Evolutionary conservation across 2,329 filamentous ascomycete species (phyloP).

Genomic region (Lasiodiplodia gonubiensis): DNA sequence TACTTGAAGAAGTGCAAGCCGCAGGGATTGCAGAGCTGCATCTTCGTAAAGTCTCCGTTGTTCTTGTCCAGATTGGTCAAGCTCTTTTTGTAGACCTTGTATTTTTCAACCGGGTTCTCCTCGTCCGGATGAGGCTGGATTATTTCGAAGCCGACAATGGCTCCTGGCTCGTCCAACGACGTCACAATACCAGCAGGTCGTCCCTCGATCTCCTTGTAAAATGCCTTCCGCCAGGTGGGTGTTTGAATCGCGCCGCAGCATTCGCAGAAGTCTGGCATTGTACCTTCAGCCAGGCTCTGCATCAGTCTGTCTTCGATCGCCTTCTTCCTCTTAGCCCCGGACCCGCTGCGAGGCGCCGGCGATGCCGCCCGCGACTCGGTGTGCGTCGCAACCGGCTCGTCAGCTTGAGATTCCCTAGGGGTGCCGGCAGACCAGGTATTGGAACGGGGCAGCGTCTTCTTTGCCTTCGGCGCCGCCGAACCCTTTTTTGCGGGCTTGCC

Average conservation of each 20-base stretch:
- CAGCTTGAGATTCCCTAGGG: conserved; percentile 39
- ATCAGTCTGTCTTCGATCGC: conserved; percentile 63
- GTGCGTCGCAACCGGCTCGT: conserved; percentile 24
- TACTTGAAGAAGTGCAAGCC: conserved; percentile 94
- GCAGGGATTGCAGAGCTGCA: conserved; percentile 91
- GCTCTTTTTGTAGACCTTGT: conserved; percentile 80
- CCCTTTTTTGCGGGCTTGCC: conserved; percentile 25
- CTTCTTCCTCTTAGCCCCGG: conserved; percentile 70
- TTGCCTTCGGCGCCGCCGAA: conserved; percentile 35
- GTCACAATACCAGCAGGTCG: conserved; percentile 72
- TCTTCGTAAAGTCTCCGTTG: conserved; percentile 65
- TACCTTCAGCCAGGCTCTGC: conserved; percentile 71
- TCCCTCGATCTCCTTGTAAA: conserved; percentile 62
- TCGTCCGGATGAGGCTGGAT: conserved; percentile 50
- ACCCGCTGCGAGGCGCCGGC: conserved; percentile 49
- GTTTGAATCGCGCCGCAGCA: conserved; percentile 97
- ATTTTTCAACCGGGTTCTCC: conserved; percentile 66
- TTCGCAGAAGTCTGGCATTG: conserved; percentile 85
- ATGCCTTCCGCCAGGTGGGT: conserved; percentile 93
- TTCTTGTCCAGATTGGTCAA: conserved; percentile 69
- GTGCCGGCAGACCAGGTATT: conserved; percentile 45
- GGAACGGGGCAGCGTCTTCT: conserved; percentile 40
- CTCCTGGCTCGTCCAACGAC: conserved; percentile 70
- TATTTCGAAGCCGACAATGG: conserved; percentile 57
- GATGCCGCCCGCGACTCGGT: conserved; percentile 20